phyloP scores from a whole-genome alignment of 768 basidiomycete species.

The Podaxis pistillaris region DNA sequence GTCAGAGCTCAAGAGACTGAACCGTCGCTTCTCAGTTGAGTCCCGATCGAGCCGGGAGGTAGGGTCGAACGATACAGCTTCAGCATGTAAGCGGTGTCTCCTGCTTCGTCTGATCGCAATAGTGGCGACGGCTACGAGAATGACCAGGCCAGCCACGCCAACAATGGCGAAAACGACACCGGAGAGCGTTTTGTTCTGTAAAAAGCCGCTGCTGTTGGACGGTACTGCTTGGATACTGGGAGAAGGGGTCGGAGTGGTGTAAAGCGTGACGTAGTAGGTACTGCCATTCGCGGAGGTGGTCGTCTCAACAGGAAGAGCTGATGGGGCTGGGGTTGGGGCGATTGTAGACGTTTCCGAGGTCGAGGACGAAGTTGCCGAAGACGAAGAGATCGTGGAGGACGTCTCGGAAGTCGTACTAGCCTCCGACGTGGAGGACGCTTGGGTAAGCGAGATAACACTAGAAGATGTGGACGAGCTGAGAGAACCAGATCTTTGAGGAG shows the following conservation, averaged over 20 bases:
- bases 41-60: slow-evolving; percentile 21
- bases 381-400: neutral
- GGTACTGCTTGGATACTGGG: slow-evolving; percentile 10
- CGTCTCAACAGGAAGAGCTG: neutral
- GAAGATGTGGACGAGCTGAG: neutral
- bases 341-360: slow-evolving; percentile 6
- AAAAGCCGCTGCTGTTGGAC: slow-evolving; percentile 35
- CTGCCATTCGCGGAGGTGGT: neutral
- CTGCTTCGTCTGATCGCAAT: slow-evolving; percentile 49
- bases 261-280: slow-evolving; percentile 1
- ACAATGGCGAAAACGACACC: slow-evolving; percentile 55
- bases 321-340: neutral
- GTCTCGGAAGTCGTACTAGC: slow-evolving; percentile 10
- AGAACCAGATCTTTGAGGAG: neutral
- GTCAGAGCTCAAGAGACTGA: slow-evolving; percentile 27
- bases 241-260: slow-evolving; percentile 6
- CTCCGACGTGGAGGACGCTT: neutral
- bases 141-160: slow-evolving; percentile 45
- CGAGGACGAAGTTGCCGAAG: slow-evolving; percentile 1
- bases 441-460: neutral
- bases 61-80: slow-evolving; percentile 55
- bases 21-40: slow-evolving; percentile 24
- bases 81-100: slow-evolving; percentile 37
- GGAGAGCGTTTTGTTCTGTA: slow-evolving; percentile 65
- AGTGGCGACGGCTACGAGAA: slow-evolving; percentile 43